Evolutionary conservation across 148 eudicot genomes (phyloP), one percentile per base, ranked within the genome.

Genomic region (Rhododendron mucronatum): DNA sequence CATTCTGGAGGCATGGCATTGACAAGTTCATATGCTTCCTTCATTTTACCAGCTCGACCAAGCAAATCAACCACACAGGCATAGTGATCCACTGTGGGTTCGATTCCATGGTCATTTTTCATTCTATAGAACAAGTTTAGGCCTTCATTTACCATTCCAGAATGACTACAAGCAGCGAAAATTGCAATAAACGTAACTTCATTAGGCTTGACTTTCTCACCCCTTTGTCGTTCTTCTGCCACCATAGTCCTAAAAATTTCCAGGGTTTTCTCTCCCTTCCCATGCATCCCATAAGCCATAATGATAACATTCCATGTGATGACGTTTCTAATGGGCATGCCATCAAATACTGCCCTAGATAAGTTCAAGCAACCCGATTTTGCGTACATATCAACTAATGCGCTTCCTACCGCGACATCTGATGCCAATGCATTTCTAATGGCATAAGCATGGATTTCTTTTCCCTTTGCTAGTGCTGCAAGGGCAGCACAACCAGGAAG

Each of bases 251-350:
- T 84, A 80, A 95, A 91, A 39, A 94, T 94, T 51, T 71, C 41
- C 80, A 92, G 82, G 65, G 96, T 95, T 84, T 91, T 92, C 39
- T 91, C 89, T 80, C 96, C 98, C 88, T 90, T 90, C 83, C 98
- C 98, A 69, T 94, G 98, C 98, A 96, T 94, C 82, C 98, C 98
- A 76, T 95, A 94, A 85, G 98, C 96, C 98, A 92, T 90, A 84
- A 96, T 91, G 74, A 96, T 92, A 82, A 93, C 95, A 76, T 96
- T 96, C 98, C 98, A 96, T 74, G 98, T 94, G 84, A 96, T 93
- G 81, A 92, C 91, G 87, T 96, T 96, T 91, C 89, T 93, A 74
- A 85, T 82, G 37, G 95, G 90, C 92, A 96, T 91, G 45, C 78
- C 78, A 50, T 96, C 92, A 65, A 96, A 96, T 75, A 94, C 95